A percentile compares a stretch with the other conserved stretches of the same genome.
Conservation (phyloP, 2,329 filamentous ascomycete species). For the Arthrobotrys megalospora region DNA sequence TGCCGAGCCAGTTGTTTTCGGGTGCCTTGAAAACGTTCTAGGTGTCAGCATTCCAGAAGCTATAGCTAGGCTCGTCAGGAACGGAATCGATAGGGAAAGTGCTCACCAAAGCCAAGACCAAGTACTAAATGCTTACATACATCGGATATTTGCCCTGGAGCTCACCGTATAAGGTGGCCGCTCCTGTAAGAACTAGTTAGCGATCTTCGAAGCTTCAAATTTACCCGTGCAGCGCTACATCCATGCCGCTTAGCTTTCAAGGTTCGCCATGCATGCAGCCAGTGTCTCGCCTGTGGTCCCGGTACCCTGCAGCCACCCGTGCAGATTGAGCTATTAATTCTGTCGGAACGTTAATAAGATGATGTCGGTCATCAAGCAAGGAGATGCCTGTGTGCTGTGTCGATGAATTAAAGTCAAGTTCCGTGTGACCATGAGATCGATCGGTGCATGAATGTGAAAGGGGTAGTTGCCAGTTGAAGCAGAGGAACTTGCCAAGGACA, state of each 20-base stretch:
- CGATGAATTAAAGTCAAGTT: background rate
- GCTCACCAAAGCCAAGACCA: background rate
- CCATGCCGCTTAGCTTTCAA: background rate
- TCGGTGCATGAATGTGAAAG: background rate
- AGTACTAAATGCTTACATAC: conserved; percentile 4
- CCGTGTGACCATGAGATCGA: conserved; percentile 4
- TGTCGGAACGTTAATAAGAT: conserved; percentile 5
- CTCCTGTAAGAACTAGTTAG: background rate
- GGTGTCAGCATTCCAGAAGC: conserved; percentile 15
- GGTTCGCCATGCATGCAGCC: conserved; percentile 7
- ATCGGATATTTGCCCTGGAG: background rate
- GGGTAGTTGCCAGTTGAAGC: background rate
- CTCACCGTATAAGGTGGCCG: background rate
- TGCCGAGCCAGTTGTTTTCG: conserved; percentile 9
- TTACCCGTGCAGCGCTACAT: conserved; percentile 8
- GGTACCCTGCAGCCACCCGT: conserved; percentile 25
- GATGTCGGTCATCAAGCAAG: conserved; percentile 8
- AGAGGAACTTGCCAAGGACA: background rate
- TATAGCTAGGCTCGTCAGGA: background rate
- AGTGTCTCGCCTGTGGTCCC: conserved; percentile 5
- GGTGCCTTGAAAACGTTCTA: conserved; percentile 13
- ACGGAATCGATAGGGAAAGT: background rate
- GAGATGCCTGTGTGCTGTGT: background rate
- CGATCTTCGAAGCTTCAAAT: conserved; percentile 13
- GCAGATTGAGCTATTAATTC: conserved; percentile 26